A percentile compares a stretch with the other conserved stretches of the same genome.
Conservation (phyloP, 2,329 filamentous ascomycete species). For the Chaetomiaceae sp. region DNA sequence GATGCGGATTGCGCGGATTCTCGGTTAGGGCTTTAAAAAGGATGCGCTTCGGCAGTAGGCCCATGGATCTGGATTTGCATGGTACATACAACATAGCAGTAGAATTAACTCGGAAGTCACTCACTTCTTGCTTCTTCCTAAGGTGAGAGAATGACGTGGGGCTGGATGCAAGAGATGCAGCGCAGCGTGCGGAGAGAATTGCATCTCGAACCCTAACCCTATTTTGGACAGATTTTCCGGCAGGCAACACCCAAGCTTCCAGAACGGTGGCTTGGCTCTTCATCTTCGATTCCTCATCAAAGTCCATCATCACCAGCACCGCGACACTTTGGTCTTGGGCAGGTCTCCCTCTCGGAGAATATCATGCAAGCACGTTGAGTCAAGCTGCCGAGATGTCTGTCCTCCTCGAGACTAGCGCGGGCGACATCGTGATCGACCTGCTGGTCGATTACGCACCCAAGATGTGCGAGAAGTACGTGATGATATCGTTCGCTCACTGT, state of each 20-base stretch:
- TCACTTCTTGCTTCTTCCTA: too few species aligned
- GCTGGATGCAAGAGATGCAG: too few species aligned
- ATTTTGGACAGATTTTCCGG: neutral
- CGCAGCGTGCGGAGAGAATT: too few species aligned
- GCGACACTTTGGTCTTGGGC: too few species aligned
- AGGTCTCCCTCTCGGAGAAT: neutral
- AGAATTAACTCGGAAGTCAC: too few species aligned
- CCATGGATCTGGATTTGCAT: neutral
- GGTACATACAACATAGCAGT: neutral
- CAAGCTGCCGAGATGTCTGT: slow-evolving; percentile 68
- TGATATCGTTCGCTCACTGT: too few species aligned
- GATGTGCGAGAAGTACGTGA: slow-evolving; percentile 79
- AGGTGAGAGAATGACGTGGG: too few species aligned
- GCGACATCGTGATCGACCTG: slow-evolving; percentile 93
- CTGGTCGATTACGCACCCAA: slow-evolving; percentile 84
- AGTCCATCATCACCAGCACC: too few species aligned
- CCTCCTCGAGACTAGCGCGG: slow-evolving; percentile 84
- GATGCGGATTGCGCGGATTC: neutral
- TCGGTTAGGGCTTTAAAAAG: neutral
- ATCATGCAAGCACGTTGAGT: neutral
- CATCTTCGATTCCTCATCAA: too few species aligned
- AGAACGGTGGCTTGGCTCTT: too few species aligned
- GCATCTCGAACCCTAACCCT: neutral
- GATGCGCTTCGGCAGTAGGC: neutral
- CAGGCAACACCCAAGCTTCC: neutral